Conservation (phyloP, 495 filamentous ascomycete species). For the Xylaria intraflava region DNA sequence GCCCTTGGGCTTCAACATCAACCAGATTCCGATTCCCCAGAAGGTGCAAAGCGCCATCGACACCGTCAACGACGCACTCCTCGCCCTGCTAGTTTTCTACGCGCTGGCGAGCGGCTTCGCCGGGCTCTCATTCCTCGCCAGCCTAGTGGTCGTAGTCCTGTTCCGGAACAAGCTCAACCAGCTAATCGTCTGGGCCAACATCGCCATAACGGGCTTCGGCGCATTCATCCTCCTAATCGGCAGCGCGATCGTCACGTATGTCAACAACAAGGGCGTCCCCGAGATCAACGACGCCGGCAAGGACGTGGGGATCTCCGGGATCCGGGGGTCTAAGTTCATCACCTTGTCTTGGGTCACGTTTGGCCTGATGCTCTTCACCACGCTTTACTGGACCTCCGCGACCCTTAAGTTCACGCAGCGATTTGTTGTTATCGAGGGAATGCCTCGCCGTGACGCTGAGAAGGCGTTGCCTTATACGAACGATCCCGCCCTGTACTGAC, state of each 20-base stretch:
- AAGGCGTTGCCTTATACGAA: not conserved
- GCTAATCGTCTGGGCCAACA: constrained; percentile 37
- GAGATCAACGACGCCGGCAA: constrained; percentile 29
- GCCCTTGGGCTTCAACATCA: constrained; percentile 42
- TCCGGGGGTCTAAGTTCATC: constrained; percentile 27
- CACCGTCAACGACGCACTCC: constrained; percentile 39
- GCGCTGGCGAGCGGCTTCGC: constrained; percentile 53
- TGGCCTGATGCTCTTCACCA: constrained; percentile 52
- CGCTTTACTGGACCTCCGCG: constrained; percentile 45
- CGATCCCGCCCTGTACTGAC: too few relatives aligned
- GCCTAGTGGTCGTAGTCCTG: constrained; percentile 34
- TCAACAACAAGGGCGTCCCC: constrained; percentile 23
- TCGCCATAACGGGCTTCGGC: constrained; percentile 31
- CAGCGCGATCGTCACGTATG: constrained; percentile 26
- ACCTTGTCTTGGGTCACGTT: constrained; percentile 58
- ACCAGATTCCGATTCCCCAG: constrained; percentile 54
- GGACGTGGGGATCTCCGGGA: constrained; percentile 27
- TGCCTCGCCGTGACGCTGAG: not conserved
- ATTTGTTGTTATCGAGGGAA: constrained; percentile 40
- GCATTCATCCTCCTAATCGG: constrained; percentile 20
- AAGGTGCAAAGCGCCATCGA: constrained; percentile 55
- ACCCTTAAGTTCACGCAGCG: constrained; percentile 47
- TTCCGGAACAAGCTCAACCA: constrained; percentile 26
- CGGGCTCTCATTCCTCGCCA: constrained; percentile 48
- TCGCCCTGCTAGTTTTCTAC: constrained; percentile 60